Evolutionary conservation across 306 rosid genomes (phyloP).

Genomic region (Phaseolus lunatus): DNA sequence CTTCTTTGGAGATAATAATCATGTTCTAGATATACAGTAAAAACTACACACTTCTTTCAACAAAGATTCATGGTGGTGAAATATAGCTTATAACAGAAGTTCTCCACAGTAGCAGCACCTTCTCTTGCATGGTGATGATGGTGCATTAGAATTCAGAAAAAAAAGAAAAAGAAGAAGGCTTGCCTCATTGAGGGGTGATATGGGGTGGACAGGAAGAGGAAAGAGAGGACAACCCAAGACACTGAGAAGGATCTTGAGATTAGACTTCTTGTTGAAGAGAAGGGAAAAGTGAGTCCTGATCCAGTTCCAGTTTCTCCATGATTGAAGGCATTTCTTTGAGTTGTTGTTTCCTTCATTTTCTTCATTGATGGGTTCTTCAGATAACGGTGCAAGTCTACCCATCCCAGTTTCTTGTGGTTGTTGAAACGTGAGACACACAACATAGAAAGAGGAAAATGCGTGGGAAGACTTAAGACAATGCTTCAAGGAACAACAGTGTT

Average conservation of each 20-base stretch:
- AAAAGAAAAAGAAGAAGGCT: neutral
- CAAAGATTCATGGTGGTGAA: neutral
- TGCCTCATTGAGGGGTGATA: conserved; percentile 67
- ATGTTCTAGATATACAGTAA: neutral
- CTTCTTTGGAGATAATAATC: neutral
- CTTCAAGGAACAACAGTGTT: conserved; percentile 27
- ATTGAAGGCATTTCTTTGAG: conserved; percentile 63
- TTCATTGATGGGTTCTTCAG: conserved; percentile 87
- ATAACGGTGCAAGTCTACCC: conserved; percentile 81
- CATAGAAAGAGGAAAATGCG: conserved; percentile 20
- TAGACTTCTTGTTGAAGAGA: conserved; percentile 68
- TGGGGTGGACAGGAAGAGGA: conserved; percentile 67
- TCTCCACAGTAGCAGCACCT: neutral
- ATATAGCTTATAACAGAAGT: neutral
- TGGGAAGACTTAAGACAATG: conserved; percentile 7
- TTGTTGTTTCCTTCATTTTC: conserved; percentile 47
- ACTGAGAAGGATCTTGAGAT: conserved; percentile 83
- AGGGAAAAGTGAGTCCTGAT: conserved; percentile 78
- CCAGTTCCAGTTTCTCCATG: conserved; percentile 93
- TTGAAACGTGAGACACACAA: conserved; percentile 34
- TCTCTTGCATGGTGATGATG: neutral
- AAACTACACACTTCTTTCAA: neutral
- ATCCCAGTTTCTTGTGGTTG: conserved; percentile 43
- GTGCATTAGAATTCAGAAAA: conserved; percentile 8
- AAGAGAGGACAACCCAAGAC: conserved; percentile 94